These are phyloP conservation scores for Apiotrichum domesticum DNA, from an alignment of 1,284 basidiomycete species.

Conservation along the genomic window DNA sequence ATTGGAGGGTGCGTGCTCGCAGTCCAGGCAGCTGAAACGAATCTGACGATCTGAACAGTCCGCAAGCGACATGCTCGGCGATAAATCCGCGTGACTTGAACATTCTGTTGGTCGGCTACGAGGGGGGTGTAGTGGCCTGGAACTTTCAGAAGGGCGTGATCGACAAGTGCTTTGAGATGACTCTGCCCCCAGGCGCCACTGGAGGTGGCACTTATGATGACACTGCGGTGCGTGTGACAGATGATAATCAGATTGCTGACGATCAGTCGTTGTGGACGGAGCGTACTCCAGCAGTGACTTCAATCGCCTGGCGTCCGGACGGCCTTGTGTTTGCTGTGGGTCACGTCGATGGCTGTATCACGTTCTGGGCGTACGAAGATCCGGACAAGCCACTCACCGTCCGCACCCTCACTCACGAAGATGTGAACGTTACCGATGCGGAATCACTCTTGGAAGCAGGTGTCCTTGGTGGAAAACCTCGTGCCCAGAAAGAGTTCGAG, in stretches of 20 bases:
- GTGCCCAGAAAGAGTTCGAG: conserved; percentile 19
- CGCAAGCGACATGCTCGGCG: conserved; percentile 51
- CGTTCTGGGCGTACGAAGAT: conserved; percentile 80
- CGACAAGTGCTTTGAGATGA: conserved; percentile 61
- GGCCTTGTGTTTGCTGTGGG: conserved; percentile 51
- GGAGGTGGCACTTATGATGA: conserved; percentile 63
- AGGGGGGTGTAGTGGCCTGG: conserved; percentile 67
- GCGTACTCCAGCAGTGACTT: conserved; percentile 65
- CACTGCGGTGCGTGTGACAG: conserved; percentile 16
- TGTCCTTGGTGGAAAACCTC: conserved; percentile 42
- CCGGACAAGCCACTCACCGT: conserved; percentile 73
- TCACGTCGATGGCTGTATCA: conserved; percentile 77
- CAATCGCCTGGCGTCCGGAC: conserved; percentile 60
- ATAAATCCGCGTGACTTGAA: conserved; percentile 77
- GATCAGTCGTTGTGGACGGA: conserved; percentile 62
- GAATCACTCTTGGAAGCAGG: conserved; percentile 46
- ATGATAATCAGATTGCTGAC: conserved; percentile 1
- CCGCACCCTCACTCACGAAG: conserved; percentile 57
- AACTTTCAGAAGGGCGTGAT: conserved; percentile 64
- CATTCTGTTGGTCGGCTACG: conserved; percentile 71
- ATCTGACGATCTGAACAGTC: background rate
- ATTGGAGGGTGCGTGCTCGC: conserved; percentile 46
- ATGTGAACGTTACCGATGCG: conserved; percentile 49
- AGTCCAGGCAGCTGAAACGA: background rate
- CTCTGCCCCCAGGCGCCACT: conserved; percentile 68